Base-by-base conservation (phyloP, 257 asterid species). In the Capsicum pubescens region DNA sequence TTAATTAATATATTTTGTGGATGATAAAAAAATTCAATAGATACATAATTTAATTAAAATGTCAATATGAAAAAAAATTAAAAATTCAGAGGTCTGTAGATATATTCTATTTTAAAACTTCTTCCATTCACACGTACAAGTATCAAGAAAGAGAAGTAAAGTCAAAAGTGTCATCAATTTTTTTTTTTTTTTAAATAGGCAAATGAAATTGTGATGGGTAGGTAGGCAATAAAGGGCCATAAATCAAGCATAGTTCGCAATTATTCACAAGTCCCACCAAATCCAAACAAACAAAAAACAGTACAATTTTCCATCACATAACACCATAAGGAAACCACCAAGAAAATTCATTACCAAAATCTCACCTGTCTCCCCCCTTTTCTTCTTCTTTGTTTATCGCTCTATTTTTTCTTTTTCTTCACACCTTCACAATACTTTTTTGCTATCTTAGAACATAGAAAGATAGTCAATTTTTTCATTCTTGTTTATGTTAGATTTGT, bases 321-420 rank as follows among this genome's bases (percentile, higher is more conserved):
- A 36, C 19, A 72, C 35, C 69, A 64, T 14, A 26, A 67, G 63
- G 90, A 66, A 88, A 81, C 87, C 87, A 88, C 52, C 89, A 82
- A 63, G 86, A 91, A 89, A 89, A 83, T 87, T 85, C 81, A 52
- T 35, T 12, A 81, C 88, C 39, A 55, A 44, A 83, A 74, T 26
- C 26, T 26, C 26, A 64, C 80, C 85, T 6, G 63, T 8, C 72
- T 67, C 84, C 13, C 85, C 82, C 16, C 80, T 86, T 35, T 63
- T 63, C 69, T 63, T 57, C 83, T 58, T 26, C 26, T 26, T 26
- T 66, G 7, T 82, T 42, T 9, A 54, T 63, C 67, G 39, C 78
- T 82, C 60, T 26, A 26, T 26, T 48, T 15, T 0, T 13, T 5
- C 54, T 48, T 15, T 0, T 13, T 5, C 54, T 17, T 67, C 32